Conservation (phyloP, 768 basidiomycete genomes). For the Leucosporidium scottii region DNA sequence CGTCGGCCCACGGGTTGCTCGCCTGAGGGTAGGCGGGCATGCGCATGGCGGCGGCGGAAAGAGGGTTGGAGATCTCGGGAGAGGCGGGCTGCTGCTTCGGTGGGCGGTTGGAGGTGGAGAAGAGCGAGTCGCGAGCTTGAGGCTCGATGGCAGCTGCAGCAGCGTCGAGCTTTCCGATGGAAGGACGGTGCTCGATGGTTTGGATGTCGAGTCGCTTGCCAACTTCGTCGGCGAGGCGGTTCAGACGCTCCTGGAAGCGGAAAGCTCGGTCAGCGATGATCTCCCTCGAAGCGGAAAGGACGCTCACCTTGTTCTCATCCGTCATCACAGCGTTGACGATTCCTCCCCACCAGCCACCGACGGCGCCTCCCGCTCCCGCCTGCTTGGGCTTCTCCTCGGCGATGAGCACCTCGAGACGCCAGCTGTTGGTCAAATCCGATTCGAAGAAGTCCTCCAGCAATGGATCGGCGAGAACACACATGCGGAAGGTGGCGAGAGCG, state of each 20-base stretch:
- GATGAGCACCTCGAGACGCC: slow-evolving; percentile 59
- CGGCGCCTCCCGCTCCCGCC: slow-evolving; percentile 43
- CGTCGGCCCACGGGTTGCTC: slow-evolving; percentile 26
- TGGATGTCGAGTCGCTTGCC: slow-evolving; percentile 92
- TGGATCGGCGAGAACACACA: slow-evolving; percentile 97
- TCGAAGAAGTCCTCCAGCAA: slow-evolving; percentile 95
- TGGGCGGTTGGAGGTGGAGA: slow-evolving; percentile 42
- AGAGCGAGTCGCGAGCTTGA: slow-evolving; percentile 74
- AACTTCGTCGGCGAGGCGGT: slow-evolving; percentile 86
- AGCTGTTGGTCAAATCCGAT: slow-evolving; percentile 78
- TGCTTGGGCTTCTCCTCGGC: slow-evolving; percentile 44
- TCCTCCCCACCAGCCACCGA: slow-evolving; percentile 56
- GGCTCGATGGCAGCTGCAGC: slow-evolving; percentile 62
- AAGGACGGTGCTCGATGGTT: slow-evolving; percentile 59
- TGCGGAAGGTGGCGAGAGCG: slow-evolving; percentile 92
- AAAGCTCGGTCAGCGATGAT: not conserved
- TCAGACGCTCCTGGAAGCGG: slow-evolving; percentile 60
- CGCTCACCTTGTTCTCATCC: slow-evolving; percentile 63
- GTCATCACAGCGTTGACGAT: slow-evolving; percentile 84
- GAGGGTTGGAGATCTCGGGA: slow-evolving; percentile 8
- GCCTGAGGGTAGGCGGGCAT: slow-evolving; percentile 18
- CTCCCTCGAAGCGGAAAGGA: no score
- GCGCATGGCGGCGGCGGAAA: slow-evolving; percentile 30
- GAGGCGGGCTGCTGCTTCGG: not conserved
- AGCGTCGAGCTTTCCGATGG: slow-evolving; percentile 76